A percentile compares a stretch with the other conserved stretches of the same genome.
Evolutionary conservation across 1,139 yeast species (phyloP).

Genomic region (Geotrichum aggregatum): DNA sequence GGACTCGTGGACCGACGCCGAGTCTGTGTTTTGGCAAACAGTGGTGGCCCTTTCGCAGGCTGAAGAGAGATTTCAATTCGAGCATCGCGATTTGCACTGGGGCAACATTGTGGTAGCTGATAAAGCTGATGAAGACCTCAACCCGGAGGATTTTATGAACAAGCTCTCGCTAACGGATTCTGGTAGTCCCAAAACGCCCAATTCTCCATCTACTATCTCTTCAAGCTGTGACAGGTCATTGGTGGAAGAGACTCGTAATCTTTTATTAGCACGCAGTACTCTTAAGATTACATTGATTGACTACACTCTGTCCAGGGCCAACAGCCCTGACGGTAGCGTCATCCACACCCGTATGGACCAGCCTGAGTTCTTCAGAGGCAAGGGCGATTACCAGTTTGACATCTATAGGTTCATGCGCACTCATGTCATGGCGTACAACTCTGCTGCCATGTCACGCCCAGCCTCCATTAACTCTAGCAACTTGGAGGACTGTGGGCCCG

Average conservation of each 20-base stretch:
- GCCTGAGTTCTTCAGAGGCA: conserved; percentile 50
- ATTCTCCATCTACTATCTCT: conserved; percentile 4
- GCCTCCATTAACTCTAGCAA: background rate
- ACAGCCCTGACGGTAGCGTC: conserved; percentile 27
- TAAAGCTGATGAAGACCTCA: conserved; percentile 6
- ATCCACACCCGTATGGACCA: conserved; percentile 43
- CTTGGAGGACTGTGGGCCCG: background rate
- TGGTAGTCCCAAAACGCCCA: conserved; percentile 1
- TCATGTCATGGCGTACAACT: conserved; percentile 22
- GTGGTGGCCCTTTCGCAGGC: conserved; percentile 47
- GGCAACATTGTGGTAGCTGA: conserved; percentile 47
- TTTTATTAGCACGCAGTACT: conserved; percentile 17
- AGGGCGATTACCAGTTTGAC: conserved; percentile 52
- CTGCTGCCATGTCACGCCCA: background rate
- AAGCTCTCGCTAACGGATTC: conserved; percentile 7
- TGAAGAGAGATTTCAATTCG: conserved; percentile 52
- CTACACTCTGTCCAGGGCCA: conserved; percentile 52
- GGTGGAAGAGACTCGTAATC: conserved; percentile 18
- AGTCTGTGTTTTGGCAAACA: conserved; percentile 51
- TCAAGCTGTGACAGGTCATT: background rate
- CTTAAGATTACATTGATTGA: conserved; percentile 51
- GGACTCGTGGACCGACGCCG: conserved; percentile 52
- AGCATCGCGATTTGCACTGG: conserved; percentile 65
- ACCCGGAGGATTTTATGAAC: conserved; percentile 4
- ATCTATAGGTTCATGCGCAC: conserved; percentile 48